These are phyloP conservation scores for Acacia crassicarpa DNA, from an alignment of 306 rosid species.

Conservation along the genomic window DNA sequence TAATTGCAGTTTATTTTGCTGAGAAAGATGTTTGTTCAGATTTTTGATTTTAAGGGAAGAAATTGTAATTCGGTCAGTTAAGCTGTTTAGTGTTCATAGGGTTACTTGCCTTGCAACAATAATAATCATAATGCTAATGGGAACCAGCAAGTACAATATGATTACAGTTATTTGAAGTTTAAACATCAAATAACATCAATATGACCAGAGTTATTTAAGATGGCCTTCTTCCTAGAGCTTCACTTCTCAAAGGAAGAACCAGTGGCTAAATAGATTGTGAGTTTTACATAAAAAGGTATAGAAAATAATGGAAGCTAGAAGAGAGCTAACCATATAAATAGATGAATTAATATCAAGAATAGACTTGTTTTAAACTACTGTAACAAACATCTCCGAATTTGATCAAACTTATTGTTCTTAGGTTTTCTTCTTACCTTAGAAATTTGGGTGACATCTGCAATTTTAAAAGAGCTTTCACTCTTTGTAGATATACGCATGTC, in stretches of 20 bases:
- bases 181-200: neutral
- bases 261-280: neutral
- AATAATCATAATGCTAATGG: too few relatives aligned
- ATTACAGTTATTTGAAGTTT: neutral
- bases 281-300: neutral
- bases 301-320: neutral
- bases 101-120: too few relatives aligned
- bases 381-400: constrained; percentile 27
- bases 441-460: constrained; percentile 14
- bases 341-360: constrained; percentile 20
- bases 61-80: too few relatives aligned
- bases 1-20: too few relatives aligned
- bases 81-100: too few relatives aligned
- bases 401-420: constrained; percentile 34
- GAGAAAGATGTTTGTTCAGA: too few relatives aligned
- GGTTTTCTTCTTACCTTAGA: constrained; percentile 35
- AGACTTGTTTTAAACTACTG: constrained; percentile 16
- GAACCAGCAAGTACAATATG: neutral
- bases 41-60: too few relatives aligned
- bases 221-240: neutral
- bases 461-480: constrained; percentile 27
- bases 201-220: neutral
- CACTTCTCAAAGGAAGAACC: neutral
- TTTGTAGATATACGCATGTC: constrained; percentile 28
- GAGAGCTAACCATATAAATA: constrained; percentile 27